Base-by-base conservation (phyloP, 106 monocot species). In the Dendrobium nobile region DNA sequence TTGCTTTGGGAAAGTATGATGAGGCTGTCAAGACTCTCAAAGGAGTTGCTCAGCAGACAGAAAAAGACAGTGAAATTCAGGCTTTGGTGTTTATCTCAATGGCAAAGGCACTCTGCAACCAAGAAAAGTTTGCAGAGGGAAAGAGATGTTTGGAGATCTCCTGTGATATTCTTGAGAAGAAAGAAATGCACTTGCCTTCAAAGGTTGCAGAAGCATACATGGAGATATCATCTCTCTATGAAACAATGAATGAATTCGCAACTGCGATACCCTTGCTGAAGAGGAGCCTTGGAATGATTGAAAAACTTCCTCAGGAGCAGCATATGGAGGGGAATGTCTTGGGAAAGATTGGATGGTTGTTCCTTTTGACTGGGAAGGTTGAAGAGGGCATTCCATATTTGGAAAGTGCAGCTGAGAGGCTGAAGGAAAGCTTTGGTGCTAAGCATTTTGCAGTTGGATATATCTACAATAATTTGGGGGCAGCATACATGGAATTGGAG, bases 361-460 rank as follows among this genome's bases (percentile, higher is more conserved):
- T 87, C 68, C 93, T 96, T 9, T 82, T 92, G 79, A 95, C 89
- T 8, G 95, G 95, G 6, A 99, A 93, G 85, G 89, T 99, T 6
- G 77, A 75, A 0, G 78, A 93, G 42, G 95, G 91, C 42, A 80
- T 99, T 41, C 88, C 87, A 7, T 93, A 89, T 75, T 58, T 95
- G 78, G 98, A 99, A 82, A 85, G 80, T 77, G 98, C 95, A 2
- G 89, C 88, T 45, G 95, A 95, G 84, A 95, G 93, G 70, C 75
- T 95, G 84, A 92, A 88, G 84, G 92, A 95, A 78, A 91, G 89
- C 77, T 99, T 99, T 83, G 98, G 98, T 17, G 89, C 92, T 8
- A 93, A 99, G 75, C 95, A 99, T 77, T 99, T 91, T 72, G 89
- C 88, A 5, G 92, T 93, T 17, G 98, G 98, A 7, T 99, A 99